phyloP scores from a whole-genome alignment of 139 green algal genomes.

The Diplosphaera chodatii region DNA sequence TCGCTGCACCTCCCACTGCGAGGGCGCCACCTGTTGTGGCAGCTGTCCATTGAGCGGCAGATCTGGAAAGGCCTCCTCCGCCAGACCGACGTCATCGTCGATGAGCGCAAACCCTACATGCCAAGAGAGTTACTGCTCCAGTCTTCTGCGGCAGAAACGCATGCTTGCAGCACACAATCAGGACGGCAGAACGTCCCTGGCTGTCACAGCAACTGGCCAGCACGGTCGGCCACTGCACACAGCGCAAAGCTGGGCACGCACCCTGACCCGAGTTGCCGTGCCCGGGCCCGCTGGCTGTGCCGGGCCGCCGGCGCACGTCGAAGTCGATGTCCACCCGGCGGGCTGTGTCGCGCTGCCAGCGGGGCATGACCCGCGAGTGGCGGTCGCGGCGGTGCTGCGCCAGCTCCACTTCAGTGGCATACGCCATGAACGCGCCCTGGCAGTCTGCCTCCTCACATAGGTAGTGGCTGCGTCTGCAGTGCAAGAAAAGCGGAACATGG shows the following conservation, averaged over 20 bases:
- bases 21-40: not conserved
- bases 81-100: conserved; percentile 52
- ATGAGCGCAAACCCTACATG: conserved; percentile 41
- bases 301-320: not conserved
- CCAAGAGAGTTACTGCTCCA: not conserved
- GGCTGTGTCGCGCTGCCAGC: conserved; percentile 39
- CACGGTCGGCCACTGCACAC: too few species aligned
- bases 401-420: conserved; percentile 57
- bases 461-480: conserved; percentile 37
- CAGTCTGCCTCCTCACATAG: conserved; percentile 58
- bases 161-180: too few species aligned
- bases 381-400: conserved; percentile 29
- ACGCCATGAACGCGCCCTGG: conserved; percentile 52
- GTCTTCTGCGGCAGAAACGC: too few species aligned
- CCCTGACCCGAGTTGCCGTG: too few species aligned
- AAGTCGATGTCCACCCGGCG: conserved; percentile 50
- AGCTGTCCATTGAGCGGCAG: not conserved
- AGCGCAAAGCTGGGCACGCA: too few species aligned
- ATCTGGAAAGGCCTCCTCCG: conserved; percentile 8
- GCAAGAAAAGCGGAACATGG: not conserved
- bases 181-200: too few species aligned
- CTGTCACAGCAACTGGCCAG: too few species aligned
- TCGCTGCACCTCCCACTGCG: not conserved
- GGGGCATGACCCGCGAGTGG: conserved; percentile 47
- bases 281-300: too few species aligned